These are phyloP conservation scores for Calonectria pteridis DNA, from an alignment of 2,329 filamentous ascomycete genomes.

Conservation along the genomic window DNA sequence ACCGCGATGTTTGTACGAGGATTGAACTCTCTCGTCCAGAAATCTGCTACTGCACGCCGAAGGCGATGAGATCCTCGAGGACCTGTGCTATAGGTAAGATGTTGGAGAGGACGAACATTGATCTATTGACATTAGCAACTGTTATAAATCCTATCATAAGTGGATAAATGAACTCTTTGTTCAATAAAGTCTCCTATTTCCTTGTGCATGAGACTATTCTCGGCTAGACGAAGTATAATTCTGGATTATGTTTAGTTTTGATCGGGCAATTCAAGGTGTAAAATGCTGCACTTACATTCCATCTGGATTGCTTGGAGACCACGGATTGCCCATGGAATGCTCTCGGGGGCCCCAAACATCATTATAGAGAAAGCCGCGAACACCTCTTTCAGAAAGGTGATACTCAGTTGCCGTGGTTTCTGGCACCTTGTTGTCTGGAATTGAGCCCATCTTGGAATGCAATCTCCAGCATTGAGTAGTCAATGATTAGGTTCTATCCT, in stretches of 20 bases:
- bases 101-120: not conserved
- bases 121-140: not conserved
- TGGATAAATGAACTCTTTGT: not conserved
- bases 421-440: not conserved
- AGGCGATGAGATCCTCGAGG: not conserved
- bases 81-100: not conserved
- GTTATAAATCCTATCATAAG: not conserved
- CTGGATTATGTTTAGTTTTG: not conserved
- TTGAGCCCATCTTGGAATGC: not conserved
- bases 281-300: not conserved
- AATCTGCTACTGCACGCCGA: not conserved
- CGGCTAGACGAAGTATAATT: not conserved
- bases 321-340: slow-evolving; percentile 1
- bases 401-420: not conserved
- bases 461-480: not conserved
- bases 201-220: not conserved
- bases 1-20: not conserved
- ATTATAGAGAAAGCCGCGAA: not conserved
- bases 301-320: not conserved
- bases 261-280: no score
- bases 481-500: not conserved
- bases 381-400: not conserved
- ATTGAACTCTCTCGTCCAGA: not conserved
- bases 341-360: slow-evolving; percentile 5
- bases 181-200: not conserved